A percentile compares a stretch with the other conserved stretches of the same genome.
phyloP scores from a whole-genome alignment of 495 filamentous ascomycete genomes.

The Penicillium canariense region DNA sequence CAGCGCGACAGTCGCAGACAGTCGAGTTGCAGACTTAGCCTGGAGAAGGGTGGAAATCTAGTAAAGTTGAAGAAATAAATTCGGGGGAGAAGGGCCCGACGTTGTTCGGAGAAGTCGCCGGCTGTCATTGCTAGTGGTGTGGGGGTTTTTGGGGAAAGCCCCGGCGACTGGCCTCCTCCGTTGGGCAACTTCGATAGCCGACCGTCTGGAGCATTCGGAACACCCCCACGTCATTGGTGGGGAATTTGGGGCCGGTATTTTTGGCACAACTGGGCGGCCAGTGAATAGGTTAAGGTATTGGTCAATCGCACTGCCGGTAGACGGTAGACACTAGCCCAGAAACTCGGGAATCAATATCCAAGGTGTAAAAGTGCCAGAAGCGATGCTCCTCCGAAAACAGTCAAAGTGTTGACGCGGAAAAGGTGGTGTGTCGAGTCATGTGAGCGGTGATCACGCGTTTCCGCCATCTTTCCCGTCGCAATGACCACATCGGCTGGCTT shows the following conservation, averaged over 20 bases:
- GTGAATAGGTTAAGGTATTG: background rate
- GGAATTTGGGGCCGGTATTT: constrained; percentile 11
- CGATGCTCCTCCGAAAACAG: constrained; percentile 3
- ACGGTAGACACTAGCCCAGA: background rate
- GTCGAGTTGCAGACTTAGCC: background rate
- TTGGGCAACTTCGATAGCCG: constrained; percentile 39
- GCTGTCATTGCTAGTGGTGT: constrained; percentile 13
- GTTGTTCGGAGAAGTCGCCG: constrained; percentile 18
- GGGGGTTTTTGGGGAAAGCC: constrained; percentile 25
- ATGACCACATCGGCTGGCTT: constrained; percentile 1
- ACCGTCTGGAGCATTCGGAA: constrained; percentile 20
- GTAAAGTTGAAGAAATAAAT: constrained; percentile 3
- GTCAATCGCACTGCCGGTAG: background rate
- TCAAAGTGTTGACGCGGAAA: background rate
- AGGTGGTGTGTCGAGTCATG: constrained; percentile 14
- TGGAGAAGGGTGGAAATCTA: background rate
- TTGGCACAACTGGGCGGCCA: constrained; percentile 8
- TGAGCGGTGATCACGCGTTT: constrained; percentile 16
- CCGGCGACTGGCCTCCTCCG: constrained; percentile 23
- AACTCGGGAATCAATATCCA: constrained; percentile 3
- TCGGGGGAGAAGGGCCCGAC: constrained; percentile 1
- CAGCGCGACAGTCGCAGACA: background rate
- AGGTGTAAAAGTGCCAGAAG: background rate
- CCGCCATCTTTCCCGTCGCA: background rate
- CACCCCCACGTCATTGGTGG: constrained; percentile 30